Evolutionary conservation across 441 rosid species (phyloP).

Genomic region (Arabidopsis lyrata): DNA sequence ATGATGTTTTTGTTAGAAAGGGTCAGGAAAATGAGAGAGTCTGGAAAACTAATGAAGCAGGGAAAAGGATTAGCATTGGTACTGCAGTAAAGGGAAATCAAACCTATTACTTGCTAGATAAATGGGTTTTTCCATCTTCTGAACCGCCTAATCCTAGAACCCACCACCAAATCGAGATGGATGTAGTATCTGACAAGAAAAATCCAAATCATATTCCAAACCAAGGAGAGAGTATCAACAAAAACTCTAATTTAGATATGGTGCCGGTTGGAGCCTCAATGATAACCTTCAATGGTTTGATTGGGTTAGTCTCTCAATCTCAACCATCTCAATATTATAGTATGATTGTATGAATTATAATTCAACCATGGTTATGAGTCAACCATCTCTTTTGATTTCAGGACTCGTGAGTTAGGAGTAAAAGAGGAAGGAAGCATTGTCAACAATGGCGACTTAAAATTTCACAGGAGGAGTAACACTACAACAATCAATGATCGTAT

Average conservation of each 20-base stretch:
- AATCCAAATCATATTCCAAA: neutral
- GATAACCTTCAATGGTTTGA: neutral
- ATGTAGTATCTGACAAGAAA: neutral
- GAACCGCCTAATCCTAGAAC: neutral
- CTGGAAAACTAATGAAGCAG: neutral
- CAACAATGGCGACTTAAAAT: neutral
- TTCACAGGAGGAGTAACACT: neutral
- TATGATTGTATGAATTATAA: neutral
- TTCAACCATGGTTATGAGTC: neutral
- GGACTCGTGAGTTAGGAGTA: neutral
- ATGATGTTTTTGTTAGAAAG: neutral
- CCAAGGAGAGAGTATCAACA: too few relatives aligned
- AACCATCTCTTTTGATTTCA: constrained; percentile 10
- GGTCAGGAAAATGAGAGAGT: neutral
- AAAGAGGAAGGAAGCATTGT: constrained; percentile 6
- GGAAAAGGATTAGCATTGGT: too few relatives aligned
- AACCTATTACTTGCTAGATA: constrained; percentile 30
- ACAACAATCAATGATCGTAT: neutral
- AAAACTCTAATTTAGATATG: constrained; percentile 11
- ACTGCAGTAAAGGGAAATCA: neutral
- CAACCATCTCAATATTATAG: neutral
- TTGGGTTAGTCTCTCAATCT: constrained; percentile 11
- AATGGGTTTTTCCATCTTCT: constrained; percentile 5
- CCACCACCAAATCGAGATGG: neutral
- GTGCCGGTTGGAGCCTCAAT: neutral